Percentiles rank a stretch among this genome's conserved stretches.
Evolutionary conservation across 2,329 filamentous ascomycete genomes (phyloP).

Genomic region (Cercospora sp.): DNA sequence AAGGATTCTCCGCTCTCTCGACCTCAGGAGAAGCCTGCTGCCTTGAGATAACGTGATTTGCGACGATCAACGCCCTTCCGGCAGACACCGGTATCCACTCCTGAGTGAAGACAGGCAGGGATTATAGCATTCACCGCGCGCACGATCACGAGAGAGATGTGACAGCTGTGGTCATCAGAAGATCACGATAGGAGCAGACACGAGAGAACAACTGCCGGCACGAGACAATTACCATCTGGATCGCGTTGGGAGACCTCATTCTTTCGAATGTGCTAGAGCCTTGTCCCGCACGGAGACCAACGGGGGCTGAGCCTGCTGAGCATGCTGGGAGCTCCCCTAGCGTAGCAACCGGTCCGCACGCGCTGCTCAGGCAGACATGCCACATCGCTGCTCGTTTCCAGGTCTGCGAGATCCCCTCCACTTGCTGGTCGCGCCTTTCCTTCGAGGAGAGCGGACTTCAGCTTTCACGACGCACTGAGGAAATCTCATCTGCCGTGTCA

Average conservation of each 20-base stretch:
- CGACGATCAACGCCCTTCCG: not conserved
- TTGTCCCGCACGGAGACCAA: not conserved
- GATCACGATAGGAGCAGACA: not conserved
- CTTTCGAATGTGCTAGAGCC: not conserved
- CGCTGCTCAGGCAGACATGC: slow-evolving; percentile 14
- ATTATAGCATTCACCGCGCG: not conserved
- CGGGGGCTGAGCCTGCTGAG: not conserved
- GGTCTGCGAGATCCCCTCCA: slow-evolving; percentile 10
- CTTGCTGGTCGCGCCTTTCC: not conserved
- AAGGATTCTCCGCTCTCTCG: slow-evolving; percentile 21
- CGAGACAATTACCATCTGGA: not conserved
- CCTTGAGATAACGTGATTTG: slow-evolving; percentile 15
- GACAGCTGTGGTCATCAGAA: slow-evolving; percentile 8
- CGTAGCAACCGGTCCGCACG: not conserved
- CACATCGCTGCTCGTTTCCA: slow-evolving; percentile 13
- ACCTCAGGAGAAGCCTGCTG: slow-evolving; percentile 16
- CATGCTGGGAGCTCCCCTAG: slow-evolving; percentile 1
- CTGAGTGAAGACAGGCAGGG: slow-evolving; percentile 1
- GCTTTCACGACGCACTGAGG: not conserved
- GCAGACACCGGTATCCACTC: slow-evolving; percentile 7
- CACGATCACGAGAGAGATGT: slow-evolving; percentile 2
- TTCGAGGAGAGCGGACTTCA: not conserved
- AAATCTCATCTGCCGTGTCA: not conserved
- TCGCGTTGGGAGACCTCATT: slow-evolving; percentile 6
- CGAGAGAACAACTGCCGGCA: slow-evolving; percentile 9